Evolutionary conservation across 352 stramenopile genomes (phyloP).

Genomic region (Blastocystis sp.): DNA sequence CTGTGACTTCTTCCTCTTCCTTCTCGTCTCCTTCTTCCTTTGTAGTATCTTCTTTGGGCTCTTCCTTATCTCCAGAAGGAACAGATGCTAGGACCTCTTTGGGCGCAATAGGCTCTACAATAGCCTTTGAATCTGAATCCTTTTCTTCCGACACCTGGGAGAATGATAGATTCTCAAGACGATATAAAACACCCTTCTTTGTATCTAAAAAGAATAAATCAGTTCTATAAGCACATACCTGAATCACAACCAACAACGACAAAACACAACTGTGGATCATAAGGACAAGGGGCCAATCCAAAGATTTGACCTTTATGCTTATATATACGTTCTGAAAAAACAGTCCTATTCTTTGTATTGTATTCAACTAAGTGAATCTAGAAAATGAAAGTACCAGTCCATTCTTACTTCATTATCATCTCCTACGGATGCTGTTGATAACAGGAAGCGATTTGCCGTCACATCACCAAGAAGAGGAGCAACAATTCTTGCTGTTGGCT

Average conservation of each 20-base stretch:
- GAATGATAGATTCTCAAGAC: constrained; percentile 20
- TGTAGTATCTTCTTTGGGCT: not conserved
- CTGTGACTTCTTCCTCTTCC: not conserved
- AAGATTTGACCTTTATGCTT: constrained; percentile 59
- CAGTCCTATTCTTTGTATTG: constrained; percentile 10
- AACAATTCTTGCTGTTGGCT: constrained; percentile 22
- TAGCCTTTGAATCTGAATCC: not conserved
- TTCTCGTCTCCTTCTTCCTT: constrained; percentile 21
- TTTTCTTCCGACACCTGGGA: constrained; percentile 28
- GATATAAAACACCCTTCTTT: constrained; percentile 50
- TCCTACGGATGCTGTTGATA: constrained; percentile 4
- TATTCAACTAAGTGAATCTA: constrained; percentile 58
- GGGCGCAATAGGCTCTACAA: not conserved
- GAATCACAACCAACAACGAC: constrained; percentile 55
- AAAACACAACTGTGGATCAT: constrained; percentile 47
- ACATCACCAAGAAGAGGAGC: constrained; percentile 27
- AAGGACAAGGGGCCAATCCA: constrained; percentile 49
- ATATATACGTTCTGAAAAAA: constrained; percentile 54
- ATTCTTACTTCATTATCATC: constrained; percentile 46
- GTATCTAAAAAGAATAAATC: constrained; percentile 24
- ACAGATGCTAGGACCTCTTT: not conserved
- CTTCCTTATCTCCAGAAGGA: not conserved
- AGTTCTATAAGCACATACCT: not conserved
- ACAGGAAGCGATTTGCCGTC: constrained; percentile 24
- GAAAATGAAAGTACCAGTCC: not conserved